These are phyloP conservation scores for Heimioporus sp. DNA, from an alignment of 768 basidiomycete species.

Conservation along the genomic window DNA sequence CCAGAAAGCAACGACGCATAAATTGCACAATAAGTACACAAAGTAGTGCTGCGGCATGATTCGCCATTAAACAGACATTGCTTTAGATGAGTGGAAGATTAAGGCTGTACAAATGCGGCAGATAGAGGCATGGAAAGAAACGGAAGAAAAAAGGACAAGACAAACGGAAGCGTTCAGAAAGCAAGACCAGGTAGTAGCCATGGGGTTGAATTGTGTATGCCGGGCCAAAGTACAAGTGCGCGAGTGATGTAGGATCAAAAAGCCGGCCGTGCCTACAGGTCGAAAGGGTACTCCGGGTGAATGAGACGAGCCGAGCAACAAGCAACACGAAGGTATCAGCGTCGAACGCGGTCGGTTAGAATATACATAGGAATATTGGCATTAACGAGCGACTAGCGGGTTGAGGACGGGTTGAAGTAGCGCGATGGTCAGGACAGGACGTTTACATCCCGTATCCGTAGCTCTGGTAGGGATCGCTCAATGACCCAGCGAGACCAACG, in stretches of 20 bases:
- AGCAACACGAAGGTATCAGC: slow-evolving; percentile 31
- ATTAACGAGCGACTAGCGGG: slow-evolving; percentile 28
- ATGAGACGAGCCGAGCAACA: slow-evolving; percentile 39
- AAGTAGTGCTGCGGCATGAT: slow-evolving; percentile 35
- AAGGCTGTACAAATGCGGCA: slow-evolving; percentile 46
- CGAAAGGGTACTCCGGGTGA: slow-evolving; percentile 32
- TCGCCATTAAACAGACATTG: slow-evolving; percentile 41
- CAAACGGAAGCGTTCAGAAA: slow-evolving; percentile 32
- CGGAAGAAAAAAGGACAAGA: slow-evolving; percentile 15
- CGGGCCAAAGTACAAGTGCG: slow-evolving; percentile 69
- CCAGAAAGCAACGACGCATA: slow-evolving; percentile 31
- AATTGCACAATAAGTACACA: slow-evolving; percentile 41
- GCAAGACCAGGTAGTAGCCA: slow-evolving; percentile 35
- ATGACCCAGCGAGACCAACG: slow-evolving; percentile 47
- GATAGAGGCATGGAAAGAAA: slow-evolving; percentile 31
- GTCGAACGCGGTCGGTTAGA: slow-evolving; percentile 34
- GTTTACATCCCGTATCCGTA: slow-evolving; percentile 82
- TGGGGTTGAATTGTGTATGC: slow-evolving; percentile 48
- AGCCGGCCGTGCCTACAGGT: slow-evolving; percentile 34
- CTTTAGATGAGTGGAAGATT: slow-evolving; percentile 39
- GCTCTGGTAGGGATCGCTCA: slow-evolving; percentile 75
- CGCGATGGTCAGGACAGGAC: slow-evolving; percentile 22
- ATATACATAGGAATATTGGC: slow-evolving; percentile 38
- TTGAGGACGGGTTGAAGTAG: slow-evolving; percentile 16
- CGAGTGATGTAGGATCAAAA: slow-evolving; percentile 51